Conservation (phyloP, 225 moss, liverwort and hornwort species). For the Antitrichia curtipendula region DNA sequence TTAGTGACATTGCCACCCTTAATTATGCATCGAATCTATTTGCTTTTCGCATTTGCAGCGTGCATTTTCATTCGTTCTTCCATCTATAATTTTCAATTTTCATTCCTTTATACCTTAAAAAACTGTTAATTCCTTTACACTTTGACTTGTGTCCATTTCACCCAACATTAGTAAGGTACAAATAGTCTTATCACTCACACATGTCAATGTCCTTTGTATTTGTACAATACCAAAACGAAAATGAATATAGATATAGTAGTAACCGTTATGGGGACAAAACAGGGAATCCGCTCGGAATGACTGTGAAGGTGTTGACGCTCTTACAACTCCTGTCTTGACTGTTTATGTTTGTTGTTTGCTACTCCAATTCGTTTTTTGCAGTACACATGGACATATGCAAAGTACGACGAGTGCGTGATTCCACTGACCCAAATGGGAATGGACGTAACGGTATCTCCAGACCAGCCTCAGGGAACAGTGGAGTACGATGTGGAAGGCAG, state of each 20-base stretch:
- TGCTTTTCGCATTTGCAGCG: background rate
- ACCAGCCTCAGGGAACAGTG: background rate
- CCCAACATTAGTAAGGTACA: no score
- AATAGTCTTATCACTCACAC: background rate
- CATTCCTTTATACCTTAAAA: no score
- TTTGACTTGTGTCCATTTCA: background rate
- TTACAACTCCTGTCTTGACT: background rate
- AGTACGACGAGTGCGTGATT: slow-evolving; percentile 10
- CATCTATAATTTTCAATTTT: background rate
- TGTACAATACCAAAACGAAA: no score
- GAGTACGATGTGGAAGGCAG: slow-evolving; percentile 12
- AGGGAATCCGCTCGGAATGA: background rate
- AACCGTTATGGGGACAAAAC: no score
- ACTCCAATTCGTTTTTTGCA: background rate
- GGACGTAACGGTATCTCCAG: background rate
- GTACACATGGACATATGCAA: slow-evolving; percentile 29
- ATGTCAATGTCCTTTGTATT: no score
- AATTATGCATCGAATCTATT: background rate
- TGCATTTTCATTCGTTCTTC: background rate
- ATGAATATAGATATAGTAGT: no score
- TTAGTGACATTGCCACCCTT: no score
- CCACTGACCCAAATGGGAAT: background rate
- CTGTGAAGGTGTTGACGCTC: background rate
- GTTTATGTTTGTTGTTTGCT: background rate
- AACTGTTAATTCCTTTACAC: no score